Evolutionary conservation across 257 asterid genomes (phyloP).

Genomic region (Verbascum thapsus): DNA sequence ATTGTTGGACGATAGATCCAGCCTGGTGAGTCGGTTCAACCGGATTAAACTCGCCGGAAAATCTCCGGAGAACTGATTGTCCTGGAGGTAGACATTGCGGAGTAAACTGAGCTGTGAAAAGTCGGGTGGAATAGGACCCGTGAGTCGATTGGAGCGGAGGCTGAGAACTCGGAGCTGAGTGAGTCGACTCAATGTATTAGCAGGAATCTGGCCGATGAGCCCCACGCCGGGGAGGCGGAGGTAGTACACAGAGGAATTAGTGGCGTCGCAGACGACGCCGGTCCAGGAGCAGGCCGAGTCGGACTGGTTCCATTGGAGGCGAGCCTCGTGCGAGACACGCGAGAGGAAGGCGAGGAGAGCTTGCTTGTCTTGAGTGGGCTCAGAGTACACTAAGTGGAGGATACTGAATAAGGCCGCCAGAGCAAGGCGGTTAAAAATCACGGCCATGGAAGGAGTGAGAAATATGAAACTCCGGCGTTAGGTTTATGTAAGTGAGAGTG

Average conservation of each 20-base stretch:
- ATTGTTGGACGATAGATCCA: conserved; percentile 75
- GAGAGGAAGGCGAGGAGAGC: conserved; percentile 72
- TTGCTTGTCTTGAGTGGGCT: conserved; percentile 77
- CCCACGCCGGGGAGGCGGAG: conserved; percentile 91
- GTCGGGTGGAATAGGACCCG: conserved; percentile 73
- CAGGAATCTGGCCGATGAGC: conserved; percentile 75
- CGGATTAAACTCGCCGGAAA: conserved; percentile 61
- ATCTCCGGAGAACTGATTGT: conserved; percentile 61
- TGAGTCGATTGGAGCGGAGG: conserved; percentile 74
- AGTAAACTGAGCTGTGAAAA: conserved; percentile 64
- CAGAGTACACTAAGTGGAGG: too few species aligned
- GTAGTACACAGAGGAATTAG: conserved; percentile 55
- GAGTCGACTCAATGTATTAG: conserved; percentile 59
- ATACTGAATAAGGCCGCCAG: too few species aligned
- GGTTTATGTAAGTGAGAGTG: too few species aligned
- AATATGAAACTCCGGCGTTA: too few species aligned
- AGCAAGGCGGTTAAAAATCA: conserved; percentile 14
- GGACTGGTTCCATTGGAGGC: conserved; percentile 70
- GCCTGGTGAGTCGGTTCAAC: conserved; percentile 67
- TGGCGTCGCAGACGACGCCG: conserved; percentile 72
- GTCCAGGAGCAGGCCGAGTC: conserved; percentile 77
- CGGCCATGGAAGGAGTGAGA: too few species aligned
- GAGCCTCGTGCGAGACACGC: conserved; percentile 59
- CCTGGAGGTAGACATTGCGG: conserved; percentile 75
- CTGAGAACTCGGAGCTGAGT: conserved; percentile 80